These are phyloP conservation scores for Penicillium sp. DNA, from an alignment of 2,329 filamentous ascomycete genomes.

Conservation along the genomic window DNA sequence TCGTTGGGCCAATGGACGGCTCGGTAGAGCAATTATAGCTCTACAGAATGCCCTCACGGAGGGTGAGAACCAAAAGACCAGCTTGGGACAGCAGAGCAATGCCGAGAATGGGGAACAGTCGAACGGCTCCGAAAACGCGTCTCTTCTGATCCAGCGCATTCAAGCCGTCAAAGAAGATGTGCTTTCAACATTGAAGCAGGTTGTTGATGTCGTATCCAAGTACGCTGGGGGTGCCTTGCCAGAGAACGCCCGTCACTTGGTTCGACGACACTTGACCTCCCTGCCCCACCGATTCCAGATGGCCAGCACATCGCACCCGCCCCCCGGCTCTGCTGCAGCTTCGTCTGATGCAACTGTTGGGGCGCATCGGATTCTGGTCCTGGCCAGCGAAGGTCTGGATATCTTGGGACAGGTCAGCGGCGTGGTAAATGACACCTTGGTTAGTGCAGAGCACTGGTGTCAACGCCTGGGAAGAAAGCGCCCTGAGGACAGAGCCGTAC, in stretches of 20 bases:
- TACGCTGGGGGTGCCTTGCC: slow-evolving; percentile 90
- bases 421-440: slow-evolving; percentile 82
- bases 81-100: slow-evolving; percentile 25
- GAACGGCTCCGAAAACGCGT: slow-evolving; percentile 23
- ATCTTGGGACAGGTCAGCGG: slow-evolving; percentile 90
- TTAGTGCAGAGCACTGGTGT: slow-evolving; percentile 89
- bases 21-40: slow-evolving; percentile 68
- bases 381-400: slow-evolving; percentile 85
- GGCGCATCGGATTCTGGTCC: slow-evolving; percentile 73
- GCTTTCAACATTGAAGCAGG: slow-evolving; percentile 72
- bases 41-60: slow-evolving; percentile 73
- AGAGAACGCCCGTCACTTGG: slow-evolving; percentile 77
- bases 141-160: slow-evolving; percentile 51
- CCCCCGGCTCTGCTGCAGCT: slow-evolving; percentile 31
- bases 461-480: slow-evolving; percentile 62
- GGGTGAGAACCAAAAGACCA: slow-evolving; percentile 58
- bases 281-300: slow-evolving; percentile 77
- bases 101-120: slow-evolving; percentile 20
- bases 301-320: slow-evolving; percentile 53
- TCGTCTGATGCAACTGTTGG: slow-evolving; percentile 48
- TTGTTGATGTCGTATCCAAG: slow-evolving; percentile 78
- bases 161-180: slow-evolving; percentile 65
- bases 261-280: slow-evolving; percentile 76
- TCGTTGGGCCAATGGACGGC: slow-evolving; percentile 73
- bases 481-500: slow-evolving; percentile 24